Percentiles rank a stretch among this genome's conserved stretches.
phyloP scores from a whole-genome alignment of 306 rosid species.

The Castanea crenata region DNA sequence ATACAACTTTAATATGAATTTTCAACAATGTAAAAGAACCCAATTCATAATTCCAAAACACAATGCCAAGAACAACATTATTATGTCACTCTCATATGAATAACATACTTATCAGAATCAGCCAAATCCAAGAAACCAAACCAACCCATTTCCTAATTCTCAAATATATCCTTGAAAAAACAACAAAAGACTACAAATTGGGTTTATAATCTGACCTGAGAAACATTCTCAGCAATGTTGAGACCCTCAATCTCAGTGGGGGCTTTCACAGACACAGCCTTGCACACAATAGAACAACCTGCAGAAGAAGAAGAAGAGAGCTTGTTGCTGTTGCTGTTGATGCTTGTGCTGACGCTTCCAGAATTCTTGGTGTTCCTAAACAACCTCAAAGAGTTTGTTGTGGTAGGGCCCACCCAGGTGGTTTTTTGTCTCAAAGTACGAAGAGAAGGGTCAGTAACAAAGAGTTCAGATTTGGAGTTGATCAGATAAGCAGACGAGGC shows the following conservation, averaged over 20 bases:
- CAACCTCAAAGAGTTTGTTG: conserved; percentile 10
- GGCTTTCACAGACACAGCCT: conserved; percentile 60
- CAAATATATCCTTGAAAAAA: neutral
- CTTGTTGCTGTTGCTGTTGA: too few species aligned
- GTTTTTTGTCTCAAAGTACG: conserved; percentile 19
- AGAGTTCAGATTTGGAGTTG: conserved; percentile 33
- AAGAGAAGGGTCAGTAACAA: conserved; percentile 21
- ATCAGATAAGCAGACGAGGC: conserved; percentile 55
- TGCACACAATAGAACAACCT: conserved; percentile 45
- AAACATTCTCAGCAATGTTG: conserved; percentile 86
- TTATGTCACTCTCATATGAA: neutral
- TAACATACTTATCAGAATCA: neutral
- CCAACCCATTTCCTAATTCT: neutral
- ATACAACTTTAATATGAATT: neutral
- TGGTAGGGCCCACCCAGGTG: conserved; percentile 17
- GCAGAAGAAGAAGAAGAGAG: conserved; percentile 24
- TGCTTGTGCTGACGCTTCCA: conserved; percentile 1
- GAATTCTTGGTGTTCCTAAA: neutral
- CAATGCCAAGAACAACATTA: neutral
- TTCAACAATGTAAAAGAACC: neutral
- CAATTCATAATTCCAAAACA: neutral
- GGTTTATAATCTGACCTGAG: conserved; percentile 42
- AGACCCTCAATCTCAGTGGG: conserved; percentile 71
- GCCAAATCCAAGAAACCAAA: neutral
- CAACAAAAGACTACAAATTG: neutral